Evolutionary conservation across 2,329 filamentous ascomycete species (phyloP), one percentile per base, ranked within the genome.

Genomic region (Ophiostoma ips): DNA sequence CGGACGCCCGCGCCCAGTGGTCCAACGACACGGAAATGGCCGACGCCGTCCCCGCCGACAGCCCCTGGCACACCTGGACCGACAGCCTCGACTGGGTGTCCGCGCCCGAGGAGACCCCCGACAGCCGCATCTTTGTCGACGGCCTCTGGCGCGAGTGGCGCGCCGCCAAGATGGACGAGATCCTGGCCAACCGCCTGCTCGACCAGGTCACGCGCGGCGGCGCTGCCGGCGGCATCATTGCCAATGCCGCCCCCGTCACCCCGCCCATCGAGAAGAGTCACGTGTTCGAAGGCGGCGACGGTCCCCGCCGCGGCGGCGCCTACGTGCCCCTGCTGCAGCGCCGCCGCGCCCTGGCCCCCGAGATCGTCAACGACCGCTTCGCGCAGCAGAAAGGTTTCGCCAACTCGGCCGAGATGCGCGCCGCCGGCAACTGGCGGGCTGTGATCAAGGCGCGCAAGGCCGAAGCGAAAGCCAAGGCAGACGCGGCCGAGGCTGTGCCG

Each of bases 121-220:
- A 70, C 34, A 72, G 48, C 40, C 70, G 74, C 55, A 79, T 83
- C 28, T 69, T 90, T 34, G 73, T 88, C 56, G 83, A 87, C 56
- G 76, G 81, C 52, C 63, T 94, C 45, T 98, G 92, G 92, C 71
- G 75, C 53, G 68, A 80, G 19, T 98, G 92, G 90, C 77, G 86
- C 53, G 77, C 81, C 60, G 73, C 77, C 49, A 95, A 95, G 71
- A 85, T 96, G 57, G 88, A 96, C 60, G 92, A 96, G 71, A 70
- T 94, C 48, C 71, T 98, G 50, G 80, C 87, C 0, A 81, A 77
- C 52, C 77, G 79, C 57, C 68, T 98, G 47, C 69, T 96, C 53
- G 77, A 85, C 59, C 66, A 82, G 41, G 67, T 78, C 8, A 66
- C 71, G 31, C 37, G 45, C 37, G 15, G 50, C 36, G 4, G 43